Percentiles rank a stretch among this genome's conserved stretches.
Evolutionary conservation across 371 early-diverging fungal genomes (phyloP).

Genomic region (Syncephalastrum monosporum): DNA sequence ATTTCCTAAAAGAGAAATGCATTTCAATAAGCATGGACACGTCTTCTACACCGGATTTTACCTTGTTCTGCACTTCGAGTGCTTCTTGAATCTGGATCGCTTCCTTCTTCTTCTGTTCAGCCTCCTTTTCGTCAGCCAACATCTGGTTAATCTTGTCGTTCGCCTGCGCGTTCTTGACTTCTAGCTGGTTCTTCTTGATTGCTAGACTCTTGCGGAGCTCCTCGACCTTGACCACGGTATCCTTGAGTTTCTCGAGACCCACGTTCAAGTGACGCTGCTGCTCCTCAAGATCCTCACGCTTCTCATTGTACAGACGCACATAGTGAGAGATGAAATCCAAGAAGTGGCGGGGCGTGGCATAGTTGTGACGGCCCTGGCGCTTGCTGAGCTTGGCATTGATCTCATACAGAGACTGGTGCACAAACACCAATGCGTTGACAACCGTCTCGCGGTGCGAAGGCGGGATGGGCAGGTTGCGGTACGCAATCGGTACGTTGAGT

Average conservation of each 20-base stretch:
- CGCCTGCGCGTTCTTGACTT: conserved; percentile 87
- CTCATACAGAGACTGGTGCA: conserved; percentile 88
- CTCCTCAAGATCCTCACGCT: conserved; percentile 94
- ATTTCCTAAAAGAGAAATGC: conserved; percentile 52
- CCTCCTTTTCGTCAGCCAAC: conserved; percentile 95
- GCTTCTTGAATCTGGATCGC: conserved; percentile 81
- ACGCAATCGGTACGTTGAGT: conserved; percentile 76
- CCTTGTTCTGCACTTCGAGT: conserved; percentile 74
- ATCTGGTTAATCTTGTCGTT: conserved; percentile 96
- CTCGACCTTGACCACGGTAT: conserved; percentile 96
- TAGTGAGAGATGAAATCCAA: conserved; percentile 96
- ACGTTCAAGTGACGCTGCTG: conserved; percentile 98
- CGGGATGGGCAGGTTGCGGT: conserved; percentile 72
- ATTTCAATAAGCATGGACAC: background rate
- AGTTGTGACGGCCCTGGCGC: conserved; percentile 79
- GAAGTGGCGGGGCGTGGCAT: conserved; percentile 97
- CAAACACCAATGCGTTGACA: conserved; percentile 88
- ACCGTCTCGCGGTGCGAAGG: conserved; percentile 85
- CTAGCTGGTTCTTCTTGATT: conserved; percentile 84
- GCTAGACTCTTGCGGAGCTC: conserved; percentile 89
- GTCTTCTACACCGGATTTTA: conserved; percentile 5
- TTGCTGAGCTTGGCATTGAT: conserved; percentile 83
- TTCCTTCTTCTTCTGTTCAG: conserved; percentile 87
- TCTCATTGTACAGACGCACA: conserved; percentile 86
- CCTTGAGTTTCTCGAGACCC: conserved; percentile 94